A percentile compares a stretch with the other conserved stretches of the same genome.
phyloP scores from a whole-genome alignment of 2,329 filamentous ascomycete species.

The Pseudogymnoascus sp. region DNA sequence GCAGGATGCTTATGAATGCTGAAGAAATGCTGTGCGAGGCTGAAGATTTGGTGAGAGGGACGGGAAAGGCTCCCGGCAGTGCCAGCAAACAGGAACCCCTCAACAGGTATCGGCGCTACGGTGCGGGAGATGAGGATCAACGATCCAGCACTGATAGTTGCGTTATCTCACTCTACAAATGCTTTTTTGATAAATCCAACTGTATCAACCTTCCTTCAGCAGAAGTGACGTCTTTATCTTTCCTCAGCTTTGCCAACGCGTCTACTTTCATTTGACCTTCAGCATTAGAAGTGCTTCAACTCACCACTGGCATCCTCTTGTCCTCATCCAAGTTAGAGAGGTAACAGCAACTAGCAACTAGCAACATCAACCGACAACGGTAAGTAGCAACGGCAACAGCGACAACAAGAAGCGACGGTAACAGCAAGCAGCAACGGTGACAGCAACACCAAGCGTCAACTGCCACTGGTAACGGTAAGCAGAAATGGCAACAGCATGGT shows the following conservation, averaged over 20 bases:
- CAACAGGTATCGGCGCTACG: slow-evolving; percentile 3
- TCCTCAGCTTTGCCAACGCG: too few species aligned
- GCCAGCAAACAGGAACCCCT: background rate
- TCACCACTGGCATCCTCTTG: too few species aligned
- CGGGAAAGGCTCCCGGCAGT: background rate
- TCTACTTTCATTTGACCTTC: too few species aligned
- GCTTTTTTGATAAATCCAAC: background rate
- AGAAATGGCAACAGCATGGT: too few species aligned
- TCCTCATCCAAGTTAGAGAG: too few species aligned
- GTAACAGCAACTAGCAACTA: too few species aligned
- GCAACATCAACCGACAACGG: background rate
- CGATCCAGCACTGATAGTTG: background rate
- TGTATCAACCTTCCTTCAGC: background rate
- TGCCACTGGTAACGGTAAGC: too few species aligned
- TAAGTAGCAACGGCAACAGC: background rate
- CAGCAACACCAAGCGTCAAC: too few species aligned
- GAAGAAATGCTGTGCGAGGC: background rate
- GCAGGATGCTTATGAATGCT: background rate
- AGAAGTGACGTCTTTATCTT: too few species aligned
- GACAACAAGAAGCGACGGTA: too few species aligned
- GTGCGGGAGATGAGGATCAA: slow-evolving; percentile 1
- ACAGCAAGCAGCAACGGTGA: too few species aligned
- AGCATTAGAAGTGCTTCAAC: too few species aligned
- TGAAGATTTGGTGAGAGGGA: background rate
- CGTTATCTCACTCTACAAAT: background rate